Evolutionary conservation across 768 basidiomycete species (phyloP).

Genomic region (Trametes punicea): DNA sequence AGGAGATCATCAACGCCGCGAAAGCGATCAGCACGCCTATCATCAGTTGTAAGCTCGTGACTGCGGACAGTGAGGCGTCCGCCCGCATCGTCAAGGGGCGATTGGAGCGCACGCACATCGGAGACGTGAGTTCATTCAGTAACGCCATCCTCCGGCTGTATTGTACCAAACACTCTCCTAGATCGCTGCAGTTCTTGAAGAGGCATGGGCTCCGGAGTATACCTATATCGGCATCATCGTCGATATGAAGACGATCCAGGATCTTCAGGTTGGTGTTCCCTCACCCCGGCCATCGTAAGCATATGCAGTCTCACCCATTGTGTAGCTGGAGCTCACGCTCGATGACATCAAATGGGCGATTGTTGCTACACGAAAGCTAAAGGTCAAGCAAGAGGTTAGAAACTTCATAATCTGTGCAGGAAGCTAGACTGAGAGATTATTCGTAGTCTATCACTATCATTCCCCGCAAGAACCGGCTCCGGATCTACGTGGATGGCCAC

Average conservation of each 20-base stretch:
- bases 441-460: slow-evolving; percentile 71
- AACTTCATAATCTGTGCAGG: no score
- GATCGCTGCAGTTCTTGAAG: slow-evolving; percentile 91
- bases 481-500: slow-evolving; percentile 73
- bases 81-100: slow-evolving; percentile 97
- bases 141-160: not conserved
- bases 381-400: slow-evolving; percentile 81
- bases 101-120: slow-evolving; percentile 89
- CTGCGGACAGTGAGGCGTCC: slow-evolving; percentile 82
- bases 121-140: slow-evolving; percentile 66
- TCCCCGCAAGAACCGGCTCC: slow-evolving; percentile 67
- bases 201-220: slow-evolving; percentile 92
- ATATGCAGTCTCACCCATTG: not conserved
- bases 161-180: slow-evolving; percentile 29
- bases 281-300: not conserved
- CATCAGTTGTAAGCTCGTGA: slow-evolving; percentile 93
- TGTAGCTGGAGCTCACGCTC: slow-evolving; percentile 84
- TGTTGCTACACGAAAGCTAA: slow-evolving; percentile 81
- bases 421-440: not conserved
- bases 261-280: slow-evolving; percentile 70
- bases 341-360: slow-evolving; percentile 95
- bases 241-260: slow-evolving; percentile 82
- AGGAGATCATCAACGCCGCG: slow-evolving; percentile 99
- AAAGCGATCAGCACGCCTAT: slow-evolving; percentile 96
- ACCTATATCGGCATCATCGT: slow-evolving; percentile 93